Evolutionary conservation across 345 rosid genomes (phyloP).

Genomic region (Brassica nigra): DNA sequence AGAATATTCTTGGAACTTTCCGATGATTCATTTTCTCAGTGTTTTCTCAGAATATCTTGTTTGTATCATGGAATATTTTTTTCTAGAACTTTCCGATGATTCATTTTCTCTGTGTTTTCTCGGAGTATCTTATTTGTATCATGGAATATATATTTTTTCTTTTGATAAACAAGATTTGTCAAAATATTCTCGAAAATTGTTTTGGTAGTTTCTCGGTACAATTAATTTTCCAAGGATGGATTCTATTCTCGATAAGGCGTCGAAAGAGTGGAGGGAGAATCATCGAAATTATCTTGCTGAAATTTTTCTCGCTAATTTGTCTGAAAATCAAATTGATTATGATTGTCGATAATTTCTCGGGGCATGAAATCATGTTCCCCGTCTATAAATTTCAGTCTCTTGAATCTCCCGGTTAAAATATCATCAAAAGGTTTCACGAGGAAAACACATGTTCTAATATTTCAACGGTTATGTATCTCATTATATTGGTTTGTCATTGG

Average conservation of each 20-base stretch:
- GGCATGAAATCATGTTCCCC: too few species aligned
- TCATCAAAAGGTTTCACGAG: too few species aligned
- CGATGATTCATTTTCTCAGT: neutral
- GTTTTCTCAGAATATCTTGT: neutral
- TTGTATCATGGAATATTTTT: neutral
- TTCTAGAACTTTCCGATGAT: too few species aligned
- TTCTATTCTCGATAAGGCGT: neutral
- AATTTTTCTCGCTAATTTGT: neutral
- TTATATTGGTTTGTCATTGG: too few species aligned
- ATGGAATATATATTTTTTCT: too few species aligned
- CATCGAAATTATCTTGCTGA: neutral
- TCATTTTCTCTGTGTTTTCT: neutral
- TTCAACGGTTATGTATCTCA: too few species aligned
- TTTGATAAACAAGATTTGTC: neutral
- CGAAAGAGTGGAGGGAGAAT: neutral
- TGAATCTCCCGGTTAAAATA: too few species aligned
- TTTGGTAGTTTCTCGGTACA: neutral
- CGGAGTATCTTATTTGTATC: neutral
- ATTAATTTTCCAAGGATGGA: neutral
- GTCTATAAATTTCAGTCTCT: too few species aligned
- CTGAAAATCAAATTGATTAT: too few species aligned
- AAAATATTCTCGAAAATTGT: neutral
- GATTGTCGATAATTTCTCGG: too few species aligned
- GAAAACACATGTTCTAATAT: too few species aligned
- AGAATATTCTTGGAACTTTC: neutral